phyloP scores from a whole-genome alignment of 352 stramenopile genomes.

The Phytophthora pluvialis region DNA sequence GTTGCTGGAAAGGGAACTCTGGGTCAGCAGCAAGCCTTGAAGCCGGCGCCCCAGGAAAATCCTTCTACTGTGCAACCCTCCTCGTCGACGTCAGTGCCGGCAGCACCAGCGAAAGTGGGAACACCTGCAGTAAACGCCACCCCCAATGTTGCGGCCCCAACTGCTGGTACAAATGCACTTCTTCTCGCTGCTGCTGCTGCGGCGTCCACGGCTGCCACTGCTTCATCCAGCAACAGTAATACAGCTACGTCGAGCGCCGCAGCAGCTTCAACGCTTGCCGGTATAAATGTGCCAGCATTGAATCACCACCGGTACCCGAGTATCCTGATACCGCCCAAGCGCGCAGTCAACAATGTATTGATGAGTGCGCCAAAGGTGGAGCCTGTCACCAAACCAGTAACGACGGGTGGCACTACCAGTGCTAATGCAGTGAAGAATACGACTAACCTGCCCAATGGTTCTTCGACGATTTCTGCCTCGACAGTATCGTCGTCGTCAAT shows the following conservation, averaged over 20 bases:
- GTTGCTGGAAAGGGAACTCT: constrained; percentile 19
- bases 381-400: constrained; percentile 5
- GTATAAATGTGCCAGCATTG: constrained; percentile 47
- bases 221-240: constrained; percentile 16
- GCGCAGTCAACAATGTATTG: constrained; percentile 7
- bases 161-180: constrained; percentile 23
- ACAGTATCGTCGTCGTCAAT: neutral
- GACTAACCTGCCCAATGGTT: constrained; percentile 1
- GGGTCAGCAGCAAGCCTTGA: constrained; percentile 20
- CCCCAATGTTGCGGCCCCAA: constrained; percentile 1
- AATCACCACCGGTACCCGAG: constrained; percentile 63
- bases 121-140: constrained; percentile 2
- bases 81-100: constrained; percentile 8
- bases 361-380: constrained; percentile 30
- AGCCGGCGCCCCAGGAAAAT: constrained; percentile 14
- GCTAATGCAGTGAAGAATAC: constrained; percentile 18
- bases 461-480: constrained; percentile 8
- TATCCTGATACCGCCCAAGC: constrained; percentile 53
- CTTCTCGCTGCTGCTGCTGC: constrained; percentile 28
- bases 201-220: constrained; percentile 14
- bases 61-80: constrained; percentile 6
- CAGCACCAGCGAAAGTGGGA: constrained; percentile 4
- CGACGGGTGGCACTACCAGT: constrained; percentile 9
- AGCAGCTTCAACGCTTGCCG: constrained; percentile 29
- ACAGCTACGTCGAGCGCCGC: constrained; percentile 11